A percentile compares a stretch with the other conserved stretches of the same genome.
These are phyloP conservation scores for Chimonanthus praecox DNA, from an alignment of 164 flowering plant species.

Conservation along the genomic window DNA sequence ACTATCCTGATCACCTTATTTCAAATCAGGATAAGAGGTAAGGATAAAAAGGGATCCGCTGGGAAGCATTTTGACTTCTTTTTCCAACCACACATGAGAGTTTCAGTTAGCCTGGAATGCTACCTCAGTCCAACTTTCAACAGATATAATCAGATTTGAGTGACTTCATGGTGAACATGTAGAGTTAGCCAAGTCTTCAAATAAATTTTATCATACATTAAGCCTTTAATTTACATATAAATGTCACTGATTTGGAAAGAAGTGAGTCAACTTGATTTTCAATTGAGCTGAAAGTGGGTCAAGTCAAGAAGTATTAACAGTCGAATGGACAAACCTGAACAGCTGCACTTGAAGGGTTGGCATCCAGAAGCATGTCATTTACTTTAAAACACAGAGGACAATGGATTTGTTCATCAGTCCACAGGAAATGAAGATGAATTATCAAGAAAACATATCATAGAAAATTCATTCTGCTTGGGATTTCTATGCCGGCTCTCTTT, in stretches of 20 bases:
- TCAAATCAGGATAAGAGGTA: no score
- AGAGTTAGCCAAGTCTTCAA: neutral
- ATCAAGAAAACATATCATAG: conserved; percentile 20
- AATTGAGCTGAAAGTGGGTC: neutral
- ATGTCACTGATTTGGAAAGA: neutral
- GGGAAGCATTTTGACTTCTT: no score
- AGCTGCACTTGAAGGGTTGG: neutral
- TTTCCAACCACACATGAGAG: no score
- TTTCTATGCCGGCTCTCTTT: conserved; percentile 65
- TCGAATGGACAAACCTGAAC: neutral
- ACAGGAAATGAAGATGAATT: no score
- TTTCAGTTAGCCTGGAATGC: no score
- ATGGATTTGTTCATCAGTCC: no score
- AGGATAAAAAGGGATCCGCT: no score
- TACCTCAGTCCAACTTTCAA: no score
- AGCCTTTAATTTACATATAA: neutral
- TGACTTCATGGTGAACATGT: neutral
- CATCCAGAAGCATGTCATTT: neutral
- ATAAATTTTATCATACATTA: no score
- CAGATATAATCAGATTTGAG: no score
- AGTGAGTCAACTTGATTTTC: neutral
- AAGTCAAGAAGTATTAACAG: neutral
- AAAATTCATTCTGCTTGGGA: conserved; percentile 70
- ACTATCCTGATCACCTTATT: no score
- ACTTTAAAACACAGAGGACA: neutral